Conservation (phyloP, 2,329 filamentous ascomycete genomes). For the Cryphonectria japonica region DNA sequence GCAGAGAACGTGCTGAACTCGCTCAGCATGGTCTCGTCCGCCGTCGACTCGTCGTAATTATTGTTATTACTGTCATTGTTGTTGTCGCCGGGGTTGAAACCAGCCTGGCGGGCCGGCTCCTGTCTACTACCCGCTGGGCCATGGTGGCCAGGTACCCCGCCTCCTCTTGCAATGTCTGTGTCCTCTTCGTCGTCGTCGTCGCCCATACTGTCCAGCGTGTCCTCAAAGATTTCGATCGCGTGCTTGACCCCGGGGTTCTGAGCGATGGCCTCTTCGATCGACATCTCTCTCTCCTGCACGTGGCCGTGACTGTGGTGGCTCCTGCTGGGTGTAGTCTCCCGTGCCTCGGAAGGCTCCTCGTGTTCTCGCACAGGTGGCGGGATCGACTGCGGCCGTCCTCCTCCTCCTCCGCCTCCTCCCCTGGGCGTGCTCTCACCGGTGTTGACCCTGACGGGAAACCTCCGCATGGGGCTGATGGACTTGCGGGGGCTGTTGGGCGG, state of each 20-base stretch:
- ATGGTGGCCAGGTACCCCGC: constrained; percentile 32
- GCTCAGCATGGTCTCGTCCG: constrained; percentile 76
- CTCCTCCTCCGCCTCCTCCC: constrained; percentile 15
- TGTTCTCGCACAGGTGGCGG: constrained; percentile 27
- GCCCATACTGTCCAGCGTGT: constrained; percentile 43
- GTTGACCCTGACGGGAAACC: constrained; percentile 65
- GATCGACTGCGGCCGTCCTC: constrained; percentile 27
- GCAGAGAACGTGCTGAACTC: constrained; percentile 89
- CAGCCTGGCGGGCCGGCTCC: constrained; percentile 27
- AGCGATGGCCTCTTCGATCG: constrained; percentile 56
- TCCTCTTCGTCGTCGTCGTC: constrained; percentile 36
- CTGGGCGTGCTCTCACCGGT: constrained; percentile 25
- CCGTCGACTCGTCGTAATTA: constrained; percentile 31
- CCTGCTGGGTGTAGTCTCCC: constrained; percentile 30
- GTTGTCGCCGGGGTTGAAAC: not conserved
- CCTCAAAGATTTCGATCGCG: constrained; percentile 67
- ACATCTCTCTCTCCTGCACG: constrained; percentile 45
- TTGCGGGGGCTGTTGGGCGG: constrained; percentile 51
- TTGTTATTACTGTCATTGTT: not conserved
- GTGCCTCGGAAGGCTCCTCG: constrained; percentile 28
- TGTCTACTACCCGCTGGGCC: constrained; percentile 13
- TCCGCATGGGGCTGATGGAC: constrained; percentile 54
- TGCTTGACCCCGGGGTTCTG: constrained; percentile 60
- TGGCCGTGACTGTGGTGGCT: constrained; percentile 26
- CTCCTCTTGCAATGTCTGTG: constrained; percentile 36